Conservation (phyloP, 2,329 filamentous ascomycete genomes). For the Trichophyton schoenleinii region DNA sequence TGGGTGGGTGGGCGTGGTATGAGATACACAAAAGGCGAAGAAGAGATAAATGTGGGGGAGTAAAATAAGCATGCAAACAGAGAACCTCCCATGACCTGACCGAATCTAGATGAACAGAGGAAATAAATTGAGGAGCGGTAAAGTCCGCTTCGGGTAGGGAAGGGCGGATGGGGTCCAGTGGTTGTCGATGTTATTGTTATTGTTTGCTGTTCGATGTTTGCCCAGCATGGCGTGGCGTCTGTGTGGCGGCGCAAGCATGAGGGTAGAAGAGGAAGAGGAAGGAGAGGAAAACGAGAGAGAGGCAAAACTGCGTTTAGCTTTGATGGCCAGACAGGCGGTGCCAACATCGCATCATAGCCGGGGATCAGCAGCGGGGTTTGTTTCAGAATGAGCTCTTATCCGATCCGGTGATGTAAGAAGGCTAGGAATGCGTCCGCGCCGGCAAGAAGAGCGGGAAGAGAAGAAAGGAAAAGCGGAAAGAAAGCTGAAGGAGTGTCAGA, state of each 20-base stretch:
- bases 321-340: background rate
- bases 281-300: background rate
- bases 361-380: background rate
- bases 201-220: constrained; percentile 2
- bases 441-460: background rate
- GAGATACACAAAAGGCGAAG: background rate
- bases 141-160: background rate
- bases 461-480: background rate
- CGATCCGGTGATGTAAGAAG: background rate
- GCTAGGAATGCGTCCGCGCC: background rate
- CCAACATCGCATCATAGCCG: background rate
- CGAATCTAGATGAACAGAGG: constrained; percentile 1
- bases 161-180: background rate
- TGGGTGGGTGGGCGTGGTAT: background rate
- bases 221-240: background rate
- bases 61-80: background rate
- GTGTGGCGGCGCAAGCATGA: no score
- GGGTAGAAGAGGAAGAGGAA: background rate
- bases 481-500: no score
- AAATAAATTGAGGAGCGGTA: background rate
- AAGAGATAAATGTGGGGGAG: background rate
- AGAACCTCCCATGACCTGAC: background rate
- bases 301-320: background rate
- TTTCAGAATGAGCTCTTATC: background rate
- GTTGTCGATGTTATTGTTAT: background rate